Conservation (phyloP, 805 yeast species). For the Ogataea nitratoaversa region DNA sequence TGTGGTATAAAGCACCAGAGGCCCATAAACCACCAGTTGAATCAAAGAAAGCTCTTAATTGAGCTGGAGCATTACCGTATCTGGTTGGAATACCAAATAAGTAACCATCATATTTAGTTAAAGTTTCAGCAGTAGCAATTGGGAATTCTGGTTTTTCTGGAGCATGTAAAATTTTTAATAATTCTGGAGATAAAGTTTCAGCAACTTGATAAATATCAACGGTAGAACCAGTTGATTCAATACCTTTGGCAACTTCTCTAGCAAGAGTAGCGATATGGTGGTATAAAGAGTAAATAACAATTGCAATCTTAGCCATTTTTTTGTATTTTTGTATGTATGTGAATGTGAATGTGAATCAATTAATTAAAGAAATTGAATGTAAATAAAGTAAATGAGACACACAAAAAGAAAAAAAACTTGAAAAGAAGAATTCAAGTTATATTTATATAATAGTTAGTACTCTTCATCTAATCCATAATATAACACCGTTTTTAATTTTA, state of each 20-base stretch:
- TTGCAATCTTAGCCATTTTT: slow-evolving; percentile 23
- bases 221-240: slow-evolving; percentile 60
- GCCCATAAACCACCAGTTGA: slow-evolving; percentile 81
- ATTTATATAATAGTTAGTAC: too few species aligned
- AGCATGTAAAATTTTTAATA: slow-evolving; percentile 54
- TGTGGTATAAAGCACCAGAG: slow-evolving; percentile 64
- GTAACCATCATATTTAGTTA: slow-evolving; percentile 70
- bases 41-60: slow-evolving; percentile 74
- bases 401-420: too few species aligned
- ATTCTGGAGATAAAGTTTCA: slow-evolving; percentile 65
- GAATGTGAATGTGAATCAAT: neutral
- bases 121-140: slow-evolving; percentile 52
- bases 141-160: slow-evolving; percentile 60
- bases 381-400: neutral
- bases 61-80: slow-evolving; percentile 78
- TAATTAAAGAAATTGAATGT: too few species aligned
- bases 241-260: slow-evolving; percentile 62
- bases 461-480: too few species aligned
- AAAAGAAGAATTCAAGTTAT: too few species aligned
- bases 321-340: neutral
- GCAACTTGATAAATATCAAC: slow-evolving; percentile 74
- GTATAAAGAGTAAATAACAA: slow-evolving; percentile 69
- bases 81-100: slow-evolving; percentile 85
- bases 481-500: too few species aligned
- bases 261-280: slow-evolving; percentile 75